Conservation (phyloP, 2,329 filamentous ascomycete species). For the Chalaropsis thielavioides region DNA sequence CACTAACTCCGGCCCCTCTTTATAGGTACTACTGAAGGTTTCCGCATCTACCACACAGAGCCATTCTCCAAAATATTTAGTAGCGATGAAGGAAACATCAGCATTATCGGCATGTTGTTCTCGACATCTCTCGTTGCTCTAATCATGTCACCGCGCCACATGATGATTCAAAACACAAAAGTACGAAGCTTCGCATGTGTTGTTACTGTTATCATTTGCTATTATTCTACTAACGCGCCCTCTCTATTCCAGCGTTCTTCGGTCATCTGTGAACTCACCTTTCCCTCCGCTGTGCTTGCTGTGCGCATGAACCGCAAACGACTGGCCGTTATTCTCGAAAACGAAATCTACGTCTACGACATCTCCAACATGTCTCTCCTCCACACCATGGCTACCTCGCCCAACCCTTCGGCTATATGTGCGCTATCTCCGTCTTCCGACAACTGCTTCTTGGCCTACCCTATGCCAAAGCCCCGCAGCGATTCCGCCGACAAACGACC, state of each 20-base stretch:
- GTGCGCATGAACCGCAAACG: constrained; percentile 90
- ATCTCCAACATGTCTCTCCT: constrained; percentile 97
- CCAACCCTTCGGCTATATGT: constrained; percentile 83
- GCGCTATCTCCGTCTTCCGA: constrained; percentile 88
- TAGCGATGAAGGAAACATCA: constrained; percentile 86
- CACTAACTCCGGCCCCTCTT: background rate
- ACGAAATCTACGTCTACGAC: constrained; percentile 95
- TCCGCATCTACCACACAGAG: constrained; percentile 92
- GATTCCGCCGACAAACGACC: constrained; percentile 46
- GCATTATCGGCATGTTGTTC: constrained; percentile 96
- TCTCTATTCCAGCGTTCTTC: constrained; percentile 41
- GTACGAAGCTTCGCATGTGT: constrained; percentile 32
- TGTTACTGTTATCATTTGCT: background rate
- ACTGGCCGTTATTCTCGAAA: constrained; percentile 82
- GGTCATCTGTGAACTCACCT: constrained; percentile 96
- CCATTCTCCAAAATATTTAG: constrained; percentile 92
- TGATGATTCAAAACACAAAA: constrained; percentile 97
- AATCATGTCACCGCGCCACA: constrained; percentile 75
- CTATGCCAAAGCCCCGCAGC: constrained; percentile 60
- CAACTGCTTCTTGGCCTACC: constrained; percentile 90
- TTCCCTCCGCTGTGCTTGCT: constrained; percentile 88
- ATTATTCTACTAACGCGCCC: background rate
- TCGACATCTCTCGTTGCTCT: constrained; percentile 92
- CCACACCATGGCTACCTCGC: constrained; percentile 83
- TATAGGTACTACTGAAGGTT: constrained; percentile 77